Conservation (phyloP, 768 basidiomycete genomes). For the Agaricus subrufescens region DNA sequence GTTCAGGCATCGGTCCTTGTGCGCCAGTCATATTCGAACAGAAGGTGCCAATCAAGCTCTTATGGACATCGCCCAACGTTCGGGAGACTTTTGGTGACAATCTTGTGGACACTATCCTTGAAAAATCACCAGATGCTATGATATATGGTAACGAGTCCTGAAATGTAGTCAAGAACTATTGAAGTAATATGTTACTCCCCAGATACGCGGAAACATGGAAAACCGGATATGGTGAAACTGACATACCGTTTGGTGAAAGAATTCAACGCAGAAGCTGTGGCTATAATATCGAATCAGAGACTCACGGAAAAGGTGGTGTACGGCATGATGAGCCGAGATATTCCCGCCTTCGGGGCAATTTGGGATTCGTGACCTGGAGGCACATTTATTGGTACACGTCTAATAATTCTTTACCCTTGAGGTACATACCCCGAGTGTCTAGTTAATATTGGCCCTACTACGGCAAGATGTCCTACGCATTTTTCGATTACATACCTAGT, state of each 20-base stretch:
- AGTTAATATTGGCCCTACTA: too few relatives aligned
- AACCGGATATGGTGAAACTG: constrained; percentile 36
- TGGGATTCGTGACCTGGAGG: constrained; percentile 28
- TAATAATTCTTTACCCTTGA: too few relatives aligned
- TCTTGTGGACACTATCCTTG: constrained; percentile 33
- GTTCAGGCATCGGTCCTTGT: constrained; percentile 48
- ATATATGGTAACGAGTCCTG: constrained; percentile 20
- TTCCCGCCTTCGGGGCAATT: constrained; percentile 37
- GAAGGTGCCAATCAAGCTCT: constrained; percentile 29
- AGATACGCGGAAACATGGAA: constrained; percentile 34
- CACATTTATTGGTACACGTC: too few relatives aligned
- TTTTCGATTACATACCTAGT: too few relatives aligned
- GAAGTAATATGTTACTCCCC: background rate
- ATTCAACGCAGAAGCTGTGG: constrained; percentile 35
- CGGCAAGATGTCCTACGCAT: too few relatives aligned
- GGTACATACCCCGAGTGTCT: too few relatives aligned
- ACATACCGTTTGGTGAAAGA: constrained; percentile 33
- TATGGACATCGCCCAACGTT: constrained; percentile 39
- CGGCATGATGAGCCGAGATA: constrained; percentile 34
- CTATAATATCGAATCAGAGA: constrained; percentile 36
- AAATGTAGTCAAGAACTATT: background rate
- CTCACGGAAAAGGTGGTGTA: constrained; percentile 36
- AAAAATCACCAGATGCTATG: constrained; percentile 33
- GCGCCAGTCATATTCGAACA: constrained; percentile 30
- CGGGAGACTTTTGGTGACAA: constrained; percentile 35